These are phyloP conservation scores for Heterobasidion irregulare DNA, from an alignment of 1,284 basidiomycete species.

Conservation along the genomic window DNA sequence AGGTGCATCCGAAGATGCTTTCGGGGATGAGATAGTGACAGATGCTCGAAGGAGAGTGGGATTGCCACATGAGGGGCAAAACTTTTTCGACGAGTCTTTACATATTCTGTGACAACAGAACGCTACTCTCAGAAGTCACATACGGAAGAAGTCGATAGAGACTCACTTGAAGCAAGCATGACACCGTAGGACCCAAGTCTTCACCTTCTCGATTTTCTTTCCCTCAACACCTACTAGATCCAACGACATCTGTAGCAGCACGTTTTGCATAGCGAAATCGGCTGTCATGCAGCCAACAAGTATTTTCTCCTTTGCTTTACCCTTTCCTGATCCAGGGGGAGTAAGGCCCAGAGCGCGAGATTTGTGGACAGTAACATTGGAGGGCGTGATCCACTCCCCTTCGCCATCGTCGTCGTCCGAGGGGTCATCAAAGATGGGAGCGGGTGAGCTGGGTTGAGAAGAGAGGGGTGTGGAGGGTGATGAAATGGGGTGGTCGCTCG, in stretches of 20 bases:
- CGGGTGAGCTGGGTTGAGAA: constrained; percentile 3
- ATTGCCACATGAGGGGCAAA: constrained; percentile 97
- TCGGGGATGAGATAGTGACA: constrained; percentile 73
- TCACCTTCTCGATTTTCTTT: constrained; percentile 83
- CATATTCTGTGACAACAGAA: constrained; percentile 63
- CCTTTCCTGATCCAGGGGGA: constrained; percentile 33
- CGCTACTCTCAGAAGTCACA: not conserved
- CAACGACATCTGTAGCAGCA: constrained; percentile 91
- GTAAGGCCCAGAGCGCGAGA: constrained; percentile 80
- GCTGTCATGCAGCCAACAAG: constrained; percentile 90
- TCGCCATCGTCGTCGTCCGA: constrained; percentile 75
- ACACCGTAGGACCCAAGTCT: constrained; percentile 94
- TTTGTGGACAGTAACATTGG: constrained; percentile 84
- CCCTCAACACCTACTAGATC: constrained; percentile 90
- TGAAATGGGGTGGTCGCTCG: constrained; percentile 5
- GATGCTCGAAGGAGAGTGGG: constrained; percentile 87
- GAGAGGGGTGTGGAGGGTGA: constrained; percentile 8
- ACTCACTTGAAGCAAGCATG: constrained; percentile 99
- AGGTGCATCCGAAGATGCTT: constrained; percentile 47
- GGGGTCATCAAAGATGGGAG: constrained; percentile 61
- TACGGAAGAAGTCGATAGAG: not conserved
- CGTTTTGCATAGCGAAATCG: constrained; percentile 99
- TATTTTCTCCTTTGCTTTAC: constrained; percentile 37
- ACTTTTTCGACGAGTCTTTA: constrained; percentile 92
- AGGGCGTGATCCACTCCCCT: constrained; percentile 96